Base-by-base conservation (phyloP, 352 stramenopile genomes). In the Phytophthora cactorum region DNA sequence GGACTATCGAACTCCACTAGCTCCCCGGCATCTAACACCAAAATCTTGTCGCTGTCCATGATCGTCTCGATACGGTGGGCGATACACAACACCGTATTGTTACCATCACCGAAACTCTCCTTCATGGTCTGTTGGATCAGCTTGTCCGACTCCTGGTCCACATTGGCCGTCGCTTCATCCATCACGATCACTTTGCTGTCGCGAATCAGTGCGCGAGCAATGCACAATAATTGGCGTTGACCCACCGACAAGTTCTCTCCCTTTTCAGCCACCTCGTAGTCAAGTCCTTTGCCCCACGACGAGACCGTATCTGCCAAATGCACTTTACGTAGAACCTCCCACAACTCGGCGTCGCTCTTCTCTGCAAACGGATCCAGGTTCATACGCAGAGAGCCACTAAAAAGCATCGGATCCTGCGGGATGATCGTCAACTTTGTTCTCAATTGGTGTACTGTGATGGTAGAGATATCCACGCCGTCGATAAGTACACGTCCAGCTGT, bases 191-290 rank as follows among this genome's bases (percentile, higher is more conserved):
- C 75, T 47, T 97, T 97, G 25, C 87, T 86, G 41, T 97, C 86
- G 15, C 91, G 83, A 12, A 99, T 69, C 22, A 99, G 61, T 10
- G 95, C 97, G 38, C 97, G 84, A 1, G 93, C 95, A 54, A 99
- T 98, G 45, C 96, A 99, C 15, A 99, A 49, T 15, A 99, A 78
- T 63, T 99, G 96, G 3, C 95, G 75, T 61, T 99, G 91, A n/a
- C 97, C 97, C 47, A 98, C 92, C 39, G 86, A 98, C 49, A 99
- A 90, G 75, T 99, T 99, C 17, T 95, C 90, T 1, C 97, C 97
- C 38, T 89, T 88, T 68, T 99, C 95, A 0, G 89, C 74, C 3
- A 99, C 88, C 25, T 87, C 62, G 44, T 94, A 88, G 57, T 97
- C 88, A 6, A 99, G 81, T 5, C 84, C 84, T 32, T 62, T 55